Evolutionary conservation across 805 yeast species (phyloP), one percentile per base, ranked within the genome.

Genomic region (Clavispora carvajalis): DNA sequence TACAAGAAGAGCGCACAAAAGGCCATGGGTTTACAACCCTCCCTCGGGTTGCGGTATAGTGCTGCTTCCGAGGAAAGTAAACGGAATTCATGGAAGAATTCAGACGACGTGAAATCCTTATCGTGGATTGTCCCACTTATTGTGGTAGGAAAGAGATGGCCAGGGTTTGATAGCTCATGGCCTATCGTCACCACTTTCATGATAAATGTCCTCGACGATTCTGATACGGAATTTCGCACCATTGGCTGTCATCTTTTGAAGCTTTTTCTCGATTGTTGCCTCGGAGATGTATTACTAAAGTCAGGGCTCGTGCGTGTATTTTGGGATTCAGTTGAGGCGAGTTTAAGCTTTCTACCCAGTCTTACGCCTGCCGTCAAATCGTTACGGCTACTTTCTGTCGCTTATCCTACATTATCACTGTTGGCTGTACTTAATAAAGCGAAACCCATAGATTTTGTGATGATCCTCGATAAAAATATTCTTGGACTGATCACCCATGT

Each of bases 131-230:
- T 59, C 48, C 46, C 57, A 18, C 35, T 61, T 10, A 49, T 61
- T 24, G 13, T 16, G 5, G 12, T 46, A 16, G 47, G 39, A 1
- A 29, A 25, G 30, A 34, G n/a, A 7, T 22, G 25, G 13, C 30
- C 31, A 7, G 43, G 45, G 44, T 44, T 47, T 9, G 43, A 39
- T 2, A 17, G 37, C 2, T 38, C 52, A 26, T 58, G 67, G 62
- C 48, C 56, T 7, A n/a, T 54, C 3, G 38, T 63, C 10, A 51
- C 67, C 9, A 54, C 70, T 5, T 64, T 63, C 34, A 48, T 61
- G 4, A 52, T 67, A 15, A 64, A 63, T 34, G 49, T 67, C 6
- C 51, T 65, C 29, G 69, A 65, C 41, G 67, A 65, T 41, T 56
- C 60, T 34, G 61, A 59, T 19, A 57, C 60, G 5, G 26, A 38